Conservation (phyloP, 345 rosid species). For the Pelargonium nanum region DNA sequence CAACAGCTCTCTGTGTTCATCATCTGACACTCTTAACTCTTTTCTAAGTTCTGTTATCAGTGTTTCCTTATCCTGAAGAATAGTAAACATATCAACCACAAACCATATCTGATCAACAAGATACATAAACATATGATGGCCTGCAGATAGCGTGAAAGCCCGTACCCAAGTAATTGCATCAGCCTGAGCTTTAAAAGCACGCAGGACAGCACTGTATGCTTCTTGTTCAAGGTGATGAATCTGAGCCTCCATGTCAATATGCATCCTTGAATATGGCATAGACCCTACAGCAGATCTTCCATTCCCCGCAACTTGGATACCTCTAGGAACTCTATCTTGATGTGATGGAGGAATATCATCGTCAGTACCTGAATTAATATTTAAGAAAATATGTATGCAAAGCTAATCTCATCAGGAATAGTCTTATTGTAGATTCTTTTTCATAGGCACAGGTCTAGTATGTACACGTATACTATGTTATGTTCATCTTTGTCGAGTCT, state of each 20-base stretch:
- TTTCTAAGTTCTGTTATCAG: slow-evolving; percentile 91
- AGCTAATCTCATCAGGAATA: not conserved
- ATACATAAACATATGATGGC: not conserved
- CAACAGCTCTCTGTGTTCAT: slow-evolving; percentile 85
- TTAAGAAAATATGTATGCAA: not conserved
- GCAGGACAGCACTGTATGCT: slow-evolving; percentile 76
- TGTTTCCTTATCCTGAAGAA: slow-evolving; percentile 81
- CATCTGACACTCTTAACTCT: slow-evolving; percentile 95
- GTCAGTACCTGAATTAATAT: slow-evolving; percentile 58
- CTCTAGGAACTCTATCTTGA: slow-evolving; percentile 51
- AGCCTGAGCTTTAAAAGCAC: slow-evolving; percentile 98
- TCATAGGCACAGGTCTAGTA: not conserved
- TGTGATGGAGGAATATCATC: slow-evolving; percentile 79
- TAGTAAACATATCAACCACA: slow-evolving; percentile 1
- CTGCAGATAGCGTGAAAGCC: not conserved
- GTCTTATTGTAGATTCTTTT: not conserved
- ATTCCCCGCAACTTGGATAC: slow-evolving; percentile 39
- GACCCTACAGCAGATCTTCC: slow-evolving; percentile 15
- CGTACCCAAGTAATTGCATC: slow-evolving; percentile 97
- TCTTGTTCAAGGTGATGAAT: slow-evolving; percentile 93
- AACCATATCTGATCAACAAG: not conserved
- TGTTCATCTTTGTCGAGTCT: not conserved
- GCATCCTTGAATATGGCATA: slow-evolving; percentile 51
- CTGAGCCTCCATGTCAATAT: slow-evolving; percentile 89
- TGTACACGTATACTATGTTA: not conserved